These are phyloP conservation scores for Coemansia reversa DNA, from an alignment of 192 early-diverging fungal genomes.

Conservation along the genomic window DNA sequence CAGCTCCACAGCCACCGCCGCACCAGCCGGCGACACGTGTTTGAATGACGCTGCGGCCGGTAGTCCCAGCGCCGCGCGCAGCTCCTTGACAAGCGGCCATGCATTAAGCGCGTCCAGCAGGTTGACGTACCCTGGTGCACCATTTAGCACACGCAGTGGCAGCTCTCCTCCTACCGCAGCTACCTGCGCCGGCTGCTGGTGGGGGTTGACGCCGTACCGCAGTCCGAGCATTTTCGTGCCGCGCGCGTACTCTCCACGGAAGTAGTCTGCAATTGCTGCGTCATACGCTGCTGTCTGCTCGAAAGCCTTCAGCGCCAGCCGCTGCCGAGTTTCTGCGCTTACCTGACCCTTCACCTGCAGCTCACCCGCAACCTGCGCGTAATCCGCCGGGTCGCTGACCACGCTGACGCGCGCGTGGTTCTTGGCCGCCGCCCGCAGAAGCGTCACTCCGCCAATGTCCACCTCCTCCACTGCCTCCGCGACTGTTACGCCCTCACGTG, in stretches of 20 bases:
- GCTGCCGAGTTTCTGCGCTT: constrained; percentile 69
- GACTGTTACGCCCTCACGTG: constrained; percentile 85
- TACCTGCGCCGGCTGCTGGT: constrained; percentile 97
- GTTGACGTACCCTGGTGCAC: constrained; percentile 98
- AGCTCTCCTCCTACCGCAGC: constrained; percentile 42
- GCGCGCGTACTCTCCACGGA: constrained; percentile 87
- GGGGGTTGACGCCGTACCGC: constrained; percentile 97
- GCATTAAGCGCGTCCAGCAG: constrained; percentile 95
- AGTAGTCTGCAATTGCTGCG: constrained; percentile 90
- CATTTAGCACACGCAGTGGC: constrained; percentile 88
- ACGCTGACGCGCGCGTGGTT: constrained; percentile 95
- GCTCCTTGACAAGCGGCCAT: constrained; percentile 98
- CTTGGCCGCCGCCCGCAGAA: constrained; percentile 98
- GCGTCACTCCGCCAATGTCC: constrained; percentile 98
- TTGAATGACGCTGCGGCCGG: constrained; percentile 99
- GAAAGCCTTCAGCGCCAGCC: constrained; percentile 93
- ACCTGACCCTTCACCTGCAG: constrained; percentile 65
- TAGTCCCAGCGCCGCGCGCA: constrained; percentile 76
- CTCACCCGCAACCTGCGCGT: constrained; percentile 75
- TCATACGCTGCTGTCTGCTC: constrained; percentile 96
- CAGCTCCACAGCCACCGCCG: constrained; percentile 86
- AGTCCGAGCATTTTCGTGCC: constrained; percentile 75
- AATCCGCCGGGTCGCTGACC: constrained; percentile 91
- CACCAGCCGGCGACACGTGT: constrained; percentile 98
- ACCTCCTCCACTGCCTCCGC: constrained; percentile 96